Evolutionary conservation across 2,329 filamentous ascomycete genomes (phyloP).

Genomic region (Diaporthe capsici): DNA sequence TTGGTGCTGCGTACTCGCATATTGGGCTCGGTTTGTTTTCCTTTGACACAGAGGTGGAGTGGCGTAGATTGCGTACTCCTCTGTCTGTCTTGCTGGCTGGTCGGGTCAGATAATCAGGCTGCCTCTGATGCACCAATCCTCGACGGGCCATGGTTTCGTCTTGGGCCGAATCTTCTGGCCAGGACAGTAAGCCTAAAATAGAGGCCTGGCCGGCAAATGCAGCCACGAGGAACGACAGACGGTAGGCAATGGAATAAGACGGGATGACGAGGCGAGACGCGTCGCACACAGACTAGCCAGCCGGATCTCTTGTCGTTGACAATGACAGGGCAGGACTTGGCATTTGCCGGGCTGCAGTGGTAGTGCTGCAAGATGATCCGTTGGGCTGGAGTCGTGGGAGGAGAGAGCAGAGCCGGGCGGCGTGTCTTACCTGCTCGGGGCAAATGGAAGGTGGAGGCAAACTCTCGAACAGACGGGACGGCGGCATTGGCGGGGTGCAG

Average conservation of each 20-base stretch:
- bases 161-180: not conserved
- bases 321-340: not conserved
- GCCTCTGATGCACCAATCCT: constrained; percentile 2
- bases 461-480: not conserved
- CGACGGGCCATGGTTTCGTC: constrained; percentile 14
- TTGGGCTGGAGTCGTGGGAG: not conserved
- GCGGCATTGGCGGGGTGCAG: not conserved
- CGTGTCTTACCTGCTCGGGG: not conserved
- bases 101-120: constrained; percentile 29
- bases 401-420: not conserved
- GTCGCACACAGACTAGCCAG: constrained; percentile 22
- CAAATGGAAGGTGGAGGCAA: constrained; percentile 2
- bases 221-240: not conserved
- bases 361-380: not conserved
- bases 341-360: not conserved
- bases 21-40: not conserved
- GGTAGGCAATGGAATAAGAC: not conserved
- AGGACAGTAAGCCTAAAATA: constrained; percentile 7
- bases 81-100: not conserved
- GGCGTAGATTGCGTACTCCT: constrained; percentile 22
- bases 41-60: not conserved
- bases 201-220: not conserved
- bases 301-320: not conserved
- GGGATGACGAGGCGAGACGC: constrained; percentile 37
- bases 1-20: constrained; percentile 12